Base-by-base conservation (phyloP, 176 grass and related monocot genomes). In the Lolium multiflorum region DNA sequence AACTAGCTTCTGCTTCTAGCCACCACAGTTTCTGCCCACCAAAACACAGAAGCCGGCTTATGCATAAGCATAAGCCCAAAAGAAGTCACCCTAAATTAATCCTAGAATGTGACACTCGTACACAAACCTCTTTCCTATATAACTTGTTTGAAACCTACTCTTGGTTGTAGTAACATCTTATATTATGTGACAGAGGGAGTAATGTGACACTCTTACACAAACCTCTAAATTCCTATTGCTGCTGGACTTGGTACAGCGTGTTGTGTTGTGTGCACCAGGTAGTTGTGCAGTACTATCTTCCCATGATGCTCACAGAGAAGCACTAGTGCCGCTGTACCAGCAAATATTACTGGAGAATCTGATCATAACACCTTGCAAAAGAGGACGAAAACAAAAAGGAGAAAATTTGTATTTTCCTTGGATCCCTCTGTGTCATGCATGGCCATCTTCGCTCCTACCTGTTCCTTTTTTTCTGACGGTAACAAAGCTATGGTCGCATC, bases 341-440 rank as follows among this genome's bases (percentile, higher is more conserved):
- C 62, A 58, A 70, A 71, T 58, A 35, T 35, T 35, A 52, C 64
- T 71, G 57, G 56, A 11, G 51, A 26, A 60, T 37, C 51, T 67
- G 35, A 85, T 68, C 74, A 69, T 85, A 47, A 43, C 28, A 72
- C 85, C 14, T 59, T 7, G 18, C 54, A 7, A 71, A 11, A 48
- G 9, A 71, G n/a, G 24, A 79, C 26, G 58, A 46, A 46, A 25
- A 37, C 6, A 38, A 49, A 20, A 14, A 4, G 31, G 20, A 65
- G 74, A 64, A 1, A 20, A 63, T 18, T 52, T 63, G 3, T 38
- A 78, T 48, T 9, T 83, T 78, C 81, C 74, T 83, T 62, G 86
- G 86, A 88, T 88, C 12, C 86, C 86, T 77, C 80, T 88, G 50
- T 43, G 41, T 3, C 31, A 35, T 47, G 21, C 57, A 59, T 59